These are phyloP conservation scores for Geum urbanum DNA, from an alignment of 306 rosid genomes.

Conservation along the genomic window DNA sequence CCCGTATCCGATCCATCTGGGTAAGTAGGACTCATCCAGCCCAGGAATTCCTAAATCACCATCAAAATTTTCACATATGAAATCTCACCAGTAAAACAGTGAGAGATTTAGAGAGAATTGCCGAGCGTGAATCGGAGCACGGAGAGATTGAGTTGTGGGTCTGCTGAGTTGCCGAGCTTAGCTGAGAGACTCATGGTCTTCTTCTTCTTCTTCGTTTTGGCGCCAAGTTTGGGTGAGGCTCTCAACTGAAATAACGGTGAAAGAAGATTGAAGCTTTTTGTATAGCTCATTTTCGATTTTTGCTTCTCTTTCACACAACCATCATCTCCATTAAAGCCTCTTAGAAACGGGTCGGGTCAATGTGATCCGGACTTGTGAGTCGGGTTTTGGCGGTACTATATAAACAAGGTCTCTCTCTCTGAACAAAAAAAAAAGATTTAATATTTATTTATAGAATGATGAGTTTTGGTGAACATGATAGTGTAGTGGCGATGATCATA, in stretches of 20 bases:
- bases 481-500: too few species aligned
- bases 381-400: too few species aligned
- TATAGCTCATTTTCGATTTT: conserved; percentile 30
- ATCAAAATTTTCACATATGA: not conserved
- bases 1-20: conserved; percentile 95
- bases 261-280: not conserved
- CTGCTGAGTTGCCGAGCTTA: conserved; percentile 42
- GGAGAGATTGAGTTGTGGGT: conserved; percentile 68
- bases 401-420: too few species aligned
- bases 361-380: too few species aligned
- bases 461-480: too few species aligned
- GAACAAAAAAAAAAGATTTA: too few species aligned
- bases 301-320: not conserved
- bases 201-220: conserved; percentile 15
- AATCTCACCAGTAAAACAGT: not conserved
- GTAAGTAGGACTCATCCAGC: conserved; percentile 88
- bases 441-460: too few species aligned
- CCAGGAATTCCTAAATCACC: conserved; percentile 70
- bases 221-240: conserved; percentile 21
- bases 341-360: too few species aligned
- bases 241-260: conserved; percentile 31
- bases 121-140: conserved; percentile 92
- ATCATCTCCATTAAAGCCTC: too few species aligned
- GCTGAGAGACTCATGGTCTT: conserved; percentile 31
- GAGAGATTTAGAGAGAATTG: conserved; percentile 22